Conservation (phyloP, 2,329 filamentous ascomycete genomes). For the Fusarium penzigii region DNA sequence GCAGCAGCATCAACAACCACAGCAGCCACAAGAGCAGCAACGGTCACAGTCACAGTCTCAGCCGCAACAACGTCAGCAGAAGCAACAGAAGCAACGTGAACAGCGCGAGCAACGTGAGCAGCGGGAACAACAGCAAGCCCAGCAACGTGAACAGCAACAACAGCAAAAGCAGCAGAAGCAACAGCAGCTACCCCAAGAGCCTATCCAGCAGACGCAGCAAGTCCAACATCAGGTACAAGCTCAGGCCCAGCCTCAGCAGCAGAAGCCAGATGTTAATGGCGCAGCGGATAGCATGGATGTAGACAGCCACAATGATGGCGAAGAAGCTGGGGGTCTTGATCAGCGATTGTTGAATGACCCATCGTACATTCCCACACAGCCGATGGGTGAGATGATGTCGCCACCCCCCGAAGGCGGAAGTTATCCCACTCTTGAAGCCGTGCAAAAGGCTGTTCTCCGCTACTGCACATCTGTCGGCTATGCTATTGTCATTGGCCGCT, state of each 20-base stretch:
- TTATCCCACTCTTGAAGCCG: constrained; percentile 63
- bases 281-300: constrained; percentile 53
- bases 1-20: constrained; percentile 20
- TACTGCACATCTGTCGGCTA: constrained; percentile 69
- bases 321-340: constrained; percentile 47
- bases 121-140: constrained; percentile 23
- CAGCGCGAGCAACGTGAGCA: constrained; percentile 28
- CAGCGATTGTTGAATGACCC: constrained; percentile 50
- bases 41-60: constrained; percentile 27
- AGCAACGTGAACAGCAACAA: constrained; percentile 24
- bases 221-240: constrained; percentile 34
- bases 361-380: constrained; percentile 53
- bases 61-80: constrained; percentile 26
- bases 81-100: constrained; percentile 17
- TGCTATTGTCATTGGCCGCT: constrained; percentile 67
- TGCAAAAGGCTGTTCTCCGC: constrained; percentile 64
- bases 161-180: constrained; percentile 29
- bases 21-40: constrained; percentile 32
- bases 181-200: constrained; percentile 35
- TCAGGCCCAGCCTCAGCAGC: constrained; percentile 38
- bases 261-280: constrained; percentile 44
- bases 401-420: constrained; percentile 64
- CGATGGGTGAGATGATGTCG: constrained; percentile 62
- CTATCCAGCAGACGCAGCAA: constrained; percentile 24
- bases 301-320: constrained; percentile 50